Evolutionary conservation across 345 rosid species (phyloP).

Genomic region (Psidium friedrichsthalianum): DNA sequence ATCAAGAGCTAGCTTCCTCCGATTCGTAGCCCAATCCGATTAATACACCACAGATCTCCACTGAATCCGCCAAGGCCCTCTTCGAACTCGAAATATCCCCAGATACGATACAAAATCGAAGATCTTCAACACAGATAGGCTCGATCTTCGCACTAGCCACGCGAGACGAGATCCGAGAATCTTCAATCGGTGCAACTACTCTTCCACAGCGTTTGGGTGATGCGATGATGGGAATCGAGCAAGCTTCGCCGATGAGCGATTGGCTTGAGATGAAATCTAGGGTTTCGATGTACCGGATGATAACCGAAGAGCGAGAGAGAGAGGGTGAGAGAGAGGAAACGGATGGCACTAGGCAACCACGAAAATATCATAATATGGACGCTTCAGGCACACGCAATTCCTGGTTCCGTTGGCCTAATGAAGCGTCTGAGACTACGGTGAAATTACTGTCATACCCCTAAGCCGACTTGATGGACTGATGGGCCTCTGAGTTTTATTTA

Average conservation of each 20-base stretch:
- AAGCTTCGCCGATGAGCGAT: not conserved
- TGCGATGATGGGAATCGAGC: not conserved
- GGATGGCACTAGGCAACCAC: not conserved
- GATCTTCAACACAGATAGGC: not conserved
- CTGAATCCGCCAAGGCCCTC: not conserved
- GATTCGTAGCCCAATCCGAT: not conserved
- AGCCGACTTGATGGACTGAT: not conserved
- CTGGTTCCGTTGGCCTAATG: not conserved
- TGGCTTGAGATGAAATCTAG: not conserved
- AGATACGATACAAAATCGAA: not conserved
- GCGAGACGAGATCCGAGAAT: not conserved
- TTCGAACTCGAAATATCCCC: not conserved
- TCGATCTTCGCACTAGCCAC: not conserved
- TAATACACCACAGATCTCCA: not conserved
- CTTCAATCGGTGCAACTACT: not conserved
- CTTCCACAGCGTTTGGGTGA: not conserved
- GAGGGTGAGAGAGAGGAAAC: not conserved
- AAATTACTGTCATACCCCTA: not conserved
- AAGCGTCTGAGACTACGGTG: not conserved
- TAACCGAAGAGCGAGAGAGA: not conserved
- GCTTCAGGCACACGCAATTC: not conserved
- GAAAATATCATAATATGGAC: not conserved
- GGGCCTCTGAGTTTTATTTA: not conserved
- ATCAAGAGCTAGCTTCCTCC: not conserved
- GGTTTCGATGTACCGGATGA: not conserved